Evolutionary conservation across 805 yeast species (phyloP), one percentile per base, ranked within the genome.

Genomic region (Wickerhamomyces sydowiorum): DNA sequence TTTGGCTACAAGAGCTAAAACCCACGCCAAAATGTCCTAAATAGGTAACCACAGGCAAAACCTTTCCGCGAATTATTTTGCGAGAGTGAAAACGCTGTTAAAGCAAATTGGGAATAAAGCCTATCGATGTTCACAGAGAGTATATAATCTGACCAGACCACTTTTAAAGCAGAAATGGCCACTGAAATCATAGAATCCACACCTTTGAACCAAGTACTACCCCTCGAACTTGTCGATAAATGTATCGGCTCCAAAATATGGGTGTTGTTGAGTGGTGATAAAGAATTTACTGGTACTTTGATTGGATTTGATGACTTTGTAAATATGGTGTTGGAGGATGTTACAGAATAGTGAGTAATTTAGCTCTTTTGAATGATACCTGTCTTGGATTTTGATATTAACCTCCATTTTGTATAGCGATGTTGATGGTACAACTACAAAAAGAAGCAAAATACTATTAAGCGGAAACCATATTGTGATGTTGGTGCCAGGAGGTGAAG

Each of bases 261-360:
- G 75, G 86, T 89, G 21, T 69, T 87, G 65, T 72, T 73, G 59
- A 64, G 67, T 40, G 71, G 75, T 18, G 69, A 73, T 44, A 78
- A 78, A 59, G 97, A 90, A 60, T 93, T 88, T 59, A 73, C 76
- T n/a, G 99, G 99, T 1, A 86, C 80, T 4, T 69, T 93, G 39
- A 76, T 84, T 23, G 98, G 98, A 1, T 91, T 91, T 62, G 99
- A 93, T 60, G 98, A 93, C 63, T 91, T 83, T 54, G 97, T 93
- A 46, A 93, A 87, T 59, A 80, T 90, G 63, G 95, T 93, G 10
- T 71, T 93, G 40, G 86, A 85, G 52, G 82, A 90, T 53, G 97
- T 84, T 29, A 73, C 73, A 8, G 96, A 86, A 53, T 67, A 62
- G 54, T 57, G 54, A 15, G 61, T 52, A 13, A 33, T 33, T 38